A percentile compares a stretch with the other conserved stretches of the same genome.
Evolutionary conservation across 2,329 filamentous ascomycete species (phyloP).

Genomic region (Beauveria bassiana): DNA sequence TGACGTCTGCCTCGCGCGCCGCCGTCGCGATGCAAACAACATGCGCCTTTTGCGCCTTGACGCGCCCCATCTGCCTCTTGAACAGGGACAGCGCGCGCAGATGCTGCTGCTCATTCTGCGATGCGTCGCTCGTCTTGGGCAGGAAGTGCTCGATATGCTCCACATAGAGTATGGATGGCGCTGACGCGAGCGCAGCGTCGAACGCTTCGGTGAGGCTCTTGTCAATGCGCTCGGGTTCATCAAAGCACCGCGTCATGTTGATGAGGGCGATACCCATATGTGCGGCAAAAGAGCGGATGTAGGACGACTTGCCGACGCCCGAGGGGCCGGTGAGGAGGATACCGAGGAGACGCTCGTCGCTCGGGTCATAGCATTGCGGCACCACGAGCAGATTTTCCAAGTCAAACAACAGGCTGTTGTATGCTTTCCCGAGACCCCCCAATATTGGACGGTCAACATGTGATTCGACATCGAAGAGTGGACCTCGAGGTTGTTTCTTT

Average conservation of each 20-base stretch:
- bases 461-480: conserved; percentile 24
- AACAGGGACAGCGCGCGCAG: conserved; percentile 79
- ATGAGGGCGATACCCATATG: conserved; percentile 67
- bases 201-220: conserved; percentile 32
- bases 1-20: conserved; percentile 77
- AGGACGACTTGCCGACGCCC: conserved; percentile 73
- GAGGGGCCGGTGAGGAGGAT: conserved; percentile 72
- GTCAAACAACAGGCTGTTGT: conserved; percentile 16
- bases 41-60: conserved; percentile 62
- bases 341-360: conserved; percentile 31
- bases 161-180: conserved; percentile 85
- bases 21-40: conserved; percentile 87
- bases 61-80: conserved; percentile 76
- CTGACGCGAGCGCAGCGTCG: conserved; percentile 77
- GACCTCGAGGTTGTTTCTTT: conserved; percentile 25
- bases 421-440: conserved; percentile 23
- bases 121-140: conserved; percentile 68
- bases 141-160: conserved; percentile 83
- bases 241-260: conserved; percentile 34
- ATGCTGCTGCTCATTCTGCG: conserved; percentile 87
- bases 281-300: conserved; percentile 66
- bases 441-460: conserved; percentile 17
- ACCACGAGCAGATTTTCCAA: conserved; percentile 15
- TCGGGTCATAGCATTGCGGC: conserved; percentile 16
- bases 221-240: conserved; percentile 31